Conservation (phyloP, 495 filamentous ascomycete species). For the Staphylotrichum longicolle region DNA sequence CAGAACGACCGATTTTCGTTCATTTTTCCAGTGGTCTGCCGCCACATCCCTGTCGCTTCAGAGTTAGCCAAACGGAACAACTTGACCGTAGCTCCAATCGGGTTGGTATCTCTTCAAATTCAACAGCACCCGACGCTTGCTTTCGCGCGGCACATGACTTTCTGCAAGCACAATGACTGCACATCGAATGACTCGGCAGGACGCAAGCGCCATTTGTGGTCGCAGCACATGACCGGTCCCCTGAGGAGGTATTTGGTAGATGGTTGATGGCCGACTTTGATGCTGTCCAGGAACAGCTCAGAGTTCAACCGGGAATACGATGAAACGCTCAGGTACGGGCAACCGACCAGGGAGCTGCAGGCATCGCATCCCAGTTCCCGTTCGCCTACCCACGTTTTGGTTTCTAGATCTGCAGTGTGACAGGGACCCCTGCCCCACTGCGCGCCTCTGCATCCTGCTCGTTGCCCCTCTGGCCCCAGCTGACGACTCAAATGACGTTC, state of each 20-base stretch:
- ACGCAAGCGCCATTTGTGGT: neutral
- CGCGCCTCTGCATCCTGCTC: neutral
- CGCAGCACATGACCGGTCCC: neutral
- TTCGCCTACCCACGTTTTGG: neutral
- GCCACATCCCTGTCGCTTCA: neutral
- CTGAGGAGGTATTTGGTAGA: neutral
- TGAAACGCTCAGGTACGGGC: no score
- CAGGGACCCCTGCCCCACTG: slow-evolving; percentile 18
- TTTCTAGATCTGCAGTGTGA: slow-evolving; percentile 13
- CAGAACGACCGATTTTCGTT: neutral
- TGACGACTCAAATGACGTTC: slow-evolving; percentile 21
- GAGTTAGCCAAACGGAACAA: neutral
- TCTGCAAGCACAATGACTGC: neutral
- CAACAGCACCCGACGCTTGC: no score
- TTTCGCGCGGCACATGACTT: no score
- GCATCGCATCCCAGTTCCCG: slow-evolving; percentile 4
- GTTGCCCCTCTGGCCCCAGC: neutral
- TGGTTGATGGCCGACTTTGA: no score
- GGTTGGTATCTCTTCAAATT: neutral
- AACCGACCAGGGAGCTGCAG: no score
- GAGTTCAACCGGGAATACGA: no score
- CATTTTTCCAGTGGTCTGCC: neutral
- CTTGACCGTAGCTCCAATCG: slow-evolving; percentile 8
- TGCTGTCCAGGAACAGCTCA: no score
- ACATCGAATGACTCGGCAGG: neutral